Evolutionary conservation across 495 filamentous ascomycete species (phyloP), one percentile per base, ranked within the genome.

Genomic region (Aspergillus biplanus): DNA sequence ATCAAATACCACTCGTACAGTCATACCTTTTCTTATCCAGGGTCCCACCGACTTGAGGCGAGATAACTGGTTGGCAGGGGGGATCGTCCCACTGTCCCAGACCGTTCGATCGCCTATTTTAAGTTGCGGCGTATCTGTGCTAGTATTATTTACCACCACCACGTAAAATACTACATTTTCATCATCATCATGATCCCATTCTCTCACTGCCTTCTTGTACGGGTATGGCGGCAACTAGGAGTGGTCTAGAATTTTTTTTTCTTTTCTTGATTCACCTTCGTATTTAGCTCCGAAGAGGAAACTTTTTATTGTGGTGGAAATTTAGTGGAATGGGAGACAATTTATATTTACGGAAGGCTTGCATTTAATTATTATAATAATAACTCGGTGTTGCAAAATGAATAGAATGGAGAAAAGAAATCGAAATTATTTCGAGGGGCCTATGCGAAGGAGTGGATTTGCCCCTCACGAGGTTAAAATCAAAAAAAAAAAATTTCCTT

Each of bases 91-190:
- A 68, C 63, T 46, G 65, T 70, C 68, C 68, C 55, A 70, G 68
- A 67, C 68, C 65, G 68, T 70, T 70, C 68, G 68, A 70, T 70
- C 68, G 65, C 65, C 68, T 70, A 67, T 62, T 66, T 70, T 67
- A 70, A 65, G 68, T 70, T 67, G 63, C 2, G 21, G 54, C 18
- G 59, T 57, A 57, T 56, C 44, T 50, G 3, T 31, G 27, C 52
- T 52, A 31, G 33, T 39, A 52, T 21, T 27, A 50, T 8, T 35
- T n/a, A 11, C 18, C 37, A 56, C 33, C 52, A 46, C 15, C 37
- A 33, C 32, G 13, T 39, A 61, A 61, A 54, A 44, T 57, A 57
- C 55, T 44, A 57, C n/a, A 57, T 16, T 54, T 54, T 34, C 46
- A 49, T 53, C 55, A 57, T 39, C 35, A 46, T 57, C 55, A 42